Evolutionary conservation across 805 yeast species (phyloP), one percentile per base, ranked within the genome.

Genomic region (Blastobotrys parvus): DNA sequence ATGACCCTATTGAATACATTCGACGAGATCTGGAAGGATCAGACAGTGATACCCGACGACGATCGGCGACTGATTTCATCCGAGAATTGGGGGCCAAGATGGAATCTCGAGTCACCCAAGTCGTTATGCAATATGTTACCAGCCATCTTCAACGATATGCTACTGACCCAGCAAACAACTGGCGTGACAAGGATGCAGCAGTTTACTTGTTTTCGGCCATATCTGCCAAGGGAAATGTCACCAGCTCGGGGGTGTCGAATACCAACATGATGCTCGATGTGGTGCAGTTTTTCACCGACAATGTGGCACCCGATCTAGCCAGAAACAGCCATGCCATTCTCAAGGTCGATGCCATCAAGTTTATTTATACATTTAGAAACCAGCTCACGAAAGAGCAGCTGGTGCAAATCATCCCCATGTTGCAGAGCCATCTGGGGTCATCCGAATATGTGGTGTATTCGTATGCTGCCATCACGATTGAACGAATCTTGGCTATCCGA

Each of bases 1-100:
- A 92, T 63, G 98, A 92, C 59, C 98, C 98, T 30, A 82, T 92
- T 43, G 94, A 86, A 55, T 92, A 73, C 59, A 89, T 89, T 17
- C 75, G 97, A 56, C 74, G 95, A 48, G 98, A 92, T 62, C 69
- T 94, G 37, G 98, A 94, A 64, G 97, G 97, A 4, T 80, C 95
- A 0, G 97, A 90, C 59, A 75, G 82, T 11, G 97, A 89, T 57
- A 82, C 96, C 1, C 77, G 99, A 63, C 75, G 97, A 62, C 78
- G 94, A 53, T 79, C 95, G 0, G 80, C 97, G n/a, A 85, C 94
- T 1, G 97, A 87, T 56, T 88, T 92, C 57, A 68, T 92, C 52
- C 76, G 94, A 48, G 95, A 87, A 54, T 71, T 92, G 53, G 86
- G 88, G 54, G 84, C 79, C 38, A 80, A 78, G 42, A 79, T 85